These are phyloP conservation scores for Blastobotrys capitulatus DNA, from an alignment of 1,139 yeast species.

Conservation along the genomic window DNA sequence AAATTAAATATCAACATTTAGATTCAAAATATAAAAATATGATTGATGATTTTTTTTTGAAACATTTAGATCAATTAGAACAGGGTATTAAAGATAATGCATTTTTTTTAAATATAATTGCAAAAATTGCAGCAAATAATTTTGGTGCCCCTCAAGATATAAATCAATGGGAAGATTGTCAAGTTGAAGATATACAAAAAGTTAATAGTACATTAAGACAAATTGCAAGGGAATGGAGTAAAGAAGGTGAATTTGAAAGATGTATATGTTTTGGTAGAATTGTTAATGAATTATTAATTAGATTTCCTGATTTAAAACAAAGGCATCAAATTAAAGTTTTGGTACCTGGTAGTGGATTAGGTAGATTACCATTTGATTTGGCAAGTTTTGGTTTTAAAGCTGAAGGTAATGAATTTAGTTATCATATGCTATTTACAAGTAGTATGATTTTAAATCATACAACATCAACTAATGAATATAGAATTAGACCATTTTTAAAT, in stretches of 20 bases:
- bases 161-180: constrained; percentile 43
- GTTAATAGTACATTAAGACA: constrained; percentile 60
- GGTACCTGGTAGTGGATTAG: constrained; percentile 84
- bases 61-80: constrained; percentile 42
- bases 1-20: constrained; percentile 19
- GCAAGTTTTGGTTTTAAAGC: constrained; percentile 62
- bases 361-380: constrained; percentile 68
- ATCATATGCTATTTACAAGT: constrained; percentile 72
- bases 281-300: constrained; percentile 39
- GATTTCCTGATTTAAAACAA: constrained; percentile 38
- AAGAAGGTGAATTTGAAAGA: constrained; percentile 54
- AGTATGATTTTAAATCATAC: constrained; percentile 55
- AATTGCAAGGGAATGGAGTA: constrained; percentile 70
- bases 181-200: constrained; percentile 50
- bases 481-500: constrained; percentile 67
- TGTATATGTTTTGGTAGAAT: constrained; percentile 43
- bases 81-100: constrained; percentile 48
- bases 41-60: constrained; percentile 17
- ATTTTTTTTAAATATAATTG: constrained; percentile 42
- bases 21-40: constrained; percentile 15
- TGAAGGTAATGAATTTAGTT: constrained; percentile 84
- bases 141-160: constrained; percentile 51
- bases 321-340: constrained; percentile 41
- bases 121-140: constrained; percentile 42
- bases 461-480: constrained; percentile 50